phyloP scores from a whole-genome alignment of 2,329 filamentous ascomycete genomes.

The Fonsecaea pedrosoi region DNA sequence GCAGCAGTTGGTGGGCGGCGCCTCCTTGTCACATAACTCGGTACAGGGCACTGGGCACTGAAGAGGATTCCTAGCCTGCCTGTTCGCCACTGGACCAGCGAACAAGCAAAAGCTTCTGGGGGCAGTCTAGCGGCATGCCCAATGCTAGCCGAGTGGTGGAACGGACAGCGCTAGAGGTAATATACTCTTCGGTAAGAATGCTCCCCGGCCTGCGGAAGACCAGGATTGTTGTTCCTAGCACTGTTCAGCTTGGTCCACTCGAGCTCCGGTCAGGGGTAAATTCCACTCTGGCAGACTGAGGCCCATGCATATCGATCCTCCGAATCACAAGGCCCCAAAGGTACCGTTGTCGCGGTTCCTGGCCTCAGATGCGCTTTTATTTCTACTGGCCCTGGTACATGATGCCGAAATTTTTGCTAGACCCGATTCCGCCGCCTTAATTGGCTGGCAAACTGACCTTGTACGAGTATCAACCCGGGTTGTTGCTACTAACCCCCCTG shows the following conservation, averaged over 20 bases:
- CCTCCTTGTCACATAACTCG: conserved; percentile 3
- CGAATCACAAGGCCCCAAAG: conserved; percentile 24
- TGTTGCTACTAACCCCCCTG: not conserved
- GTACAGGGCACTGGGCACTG: not conserved
- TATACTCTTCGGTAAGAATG: conserved; percentile 34
- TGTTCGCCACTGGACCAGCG: conserved; percentile 12
- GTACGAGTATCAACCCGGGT: not conserved
- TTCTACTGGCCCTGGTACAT: not conserved
- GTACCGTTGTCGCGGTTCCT: conserved; percentile 38
- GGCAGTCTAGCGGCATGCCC: conserved; percentile 25
- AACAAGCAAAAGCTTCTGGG: conserved; percentile 30
- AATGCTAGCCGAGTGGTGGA: conserved; percentile 22
- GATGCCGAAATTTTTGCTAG: conserved; percentile 2
- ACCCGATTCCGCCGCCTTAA: not conserved
- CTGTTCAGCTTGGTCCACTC: conserved; percentile 17
- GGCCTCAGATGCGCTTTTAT: conserved; percentile 16
- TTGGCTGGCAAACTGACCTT: not conserved
- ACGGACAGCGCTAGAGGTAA: conserved; percentile 23
- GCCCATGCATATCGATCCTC: conserved; percentile 30
- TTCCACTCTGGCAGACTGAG: conserved; percentile 4
- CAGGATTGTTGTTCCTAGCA: conserved; percentile 34
- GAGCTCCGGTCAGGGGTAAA: conserved; percentile 32
- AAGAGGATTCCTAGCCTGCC: conserved; percentile 2
- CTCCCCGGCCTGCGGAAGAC: conserved; percentile 36
- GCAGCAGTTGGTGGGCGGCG: not conserved